Evolutionary conservation across 441 rosid genomes (phyloP).

Genomic region (Caryocar brasiliense): DNA sequence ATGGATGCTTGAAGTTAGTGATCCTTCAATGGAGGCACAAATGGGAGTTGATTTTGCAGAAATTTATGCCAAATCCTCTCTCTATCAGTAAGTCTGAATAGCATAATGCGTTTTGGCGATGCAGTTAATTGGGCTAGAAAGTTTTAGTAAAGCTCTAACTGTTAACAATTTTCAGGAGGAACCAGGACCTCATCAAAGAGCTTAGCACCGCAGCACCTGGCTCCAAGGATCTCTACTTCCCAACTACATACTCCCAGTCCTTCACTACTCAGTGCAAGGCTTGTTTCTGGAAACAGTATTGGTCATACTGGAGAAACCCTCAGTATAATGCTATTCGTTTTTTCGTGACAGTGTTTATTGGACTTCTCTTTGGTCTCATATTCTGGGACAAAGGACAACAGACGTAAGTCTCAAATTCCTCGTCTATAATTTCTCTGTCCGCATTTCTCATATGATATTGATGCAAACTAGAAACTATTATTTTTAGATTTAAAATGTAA

Average conservation of each 20-base stretch:
- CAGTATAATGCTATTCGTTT: conserved; percentile 60
- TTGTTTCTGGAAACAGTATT: conserved; percentile 74
- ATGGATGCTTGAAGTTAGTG: conserved; percentile 81
- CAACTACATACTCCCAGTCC: conserved; percentile 54
- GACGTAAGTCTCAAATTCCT: conserved; percentile 27
- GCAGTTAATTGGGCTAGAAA: neutral
- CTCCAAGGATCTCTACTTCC: conserved; percentile 63
- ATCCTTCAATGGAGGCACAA: conserved; percentile 54
- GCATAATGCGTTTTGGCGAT: too few species aligned
- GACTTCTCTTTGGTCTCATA: conserved; percentile 55
- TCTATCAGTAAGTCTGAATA: conserved; percentile 31
- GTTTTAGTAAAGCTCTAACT: neutral
- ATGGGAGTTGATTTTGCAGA: conserved; percentile 66
- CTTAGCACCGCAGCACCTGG: conserved; percentile 60
- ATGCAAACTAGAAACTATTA: too few species aligned
- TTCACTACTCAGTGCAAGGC: conserved; percentile 54
- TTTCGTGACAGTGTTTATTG: conserved; percentile 44
- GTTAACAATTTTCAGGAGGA: conserved; percentile 39
- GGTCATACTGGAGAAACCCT: conserved; percentile 87
- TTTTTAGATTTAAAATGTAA: too few species aligned
- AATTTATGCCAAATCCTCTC: conserved; percentile 43
- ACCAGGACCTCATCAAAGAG: conserved; percentile 61
- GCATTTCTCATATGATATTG: too few species aligned
- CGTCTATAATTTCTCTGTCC: too few species aligned
- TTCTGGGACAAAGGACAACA: conserved; percentile 63